Percentiles rank a stretch among this genome's conserved stretches.
These are phyloP conservation scores for Lignosus rhinocerotis DNA, from an alignment of 1,284 basidiomycete species.

Conservation along the genomic window DNA sequence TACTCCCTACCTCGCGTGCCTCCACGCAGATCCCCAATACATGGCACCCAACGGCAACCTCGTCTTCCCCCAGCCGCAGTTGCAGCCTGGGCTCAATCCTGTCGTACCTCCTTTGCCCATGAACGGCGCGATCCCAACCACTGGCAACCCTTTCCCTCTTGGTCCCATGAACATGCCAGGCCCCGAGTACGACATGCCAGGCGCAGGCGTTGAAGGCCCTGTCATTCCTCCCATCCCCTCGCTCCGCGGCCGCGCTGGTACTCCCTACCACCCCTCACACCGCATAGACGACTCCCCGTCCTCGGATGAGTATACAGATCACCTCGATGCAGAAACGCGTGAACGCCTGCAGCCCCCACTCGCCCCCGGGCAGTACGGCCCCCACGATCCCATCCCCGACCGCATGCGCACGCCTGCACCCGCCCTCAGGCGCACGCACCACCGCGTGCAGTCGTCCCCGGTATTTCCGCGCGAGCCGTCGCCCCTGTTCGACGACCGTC, in stretches of 20 bases:
- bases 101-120: slow-evolving; percentile 12
- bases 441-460: slow-evolving; percentile 16
- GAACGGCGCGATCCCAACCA: slow-evolving; percentile 16
- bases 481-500: neutral
- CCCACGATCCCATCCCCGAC: slow-evolving; percentile 14
- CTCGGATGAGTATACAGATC: slow-evolving; percentile 8
- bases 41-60: neutral
- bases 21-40: slow-evolving; percentile 4
- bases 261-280: slow-evolving; percentile 8
- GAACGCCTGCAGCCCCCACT: slow-evolving; percentile 21
- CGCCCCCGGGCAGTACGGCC: slow-evolving; percentile 26
- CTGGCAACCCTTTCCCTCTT: slow-evolving; percentile 19
- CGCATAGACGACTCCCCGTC: neutral
- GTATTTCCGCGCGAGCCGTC: slow-evolving; percentile 1
- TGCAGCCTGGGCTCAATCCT: slow-evolving; percentile 4
- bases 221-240: slow-evolving; percentile 16
- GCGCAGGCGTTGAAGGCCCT: slow-evolving; percentile 13
- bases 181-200: slow-evolving; percentile 11
- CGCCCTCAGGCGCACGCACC: slow-evolving; percentile 13
- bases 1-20: neutral
- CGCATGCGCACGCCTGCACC: slow-evolving; percentile 12
- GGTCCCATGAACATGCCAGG: slow-evolving; percentile 20
- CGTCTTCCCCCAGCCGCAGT: slow-evolving; percentile 13
- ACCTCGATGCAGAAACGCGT: slow-evolving; percentile 16
- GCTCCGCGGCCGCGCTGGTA: slow-evolving; percentile 7